Evolutionary conservation across 805 yeast species (phyloP).

Genomic region (Sugiyamaella boreocaroliniensis): DNA sequence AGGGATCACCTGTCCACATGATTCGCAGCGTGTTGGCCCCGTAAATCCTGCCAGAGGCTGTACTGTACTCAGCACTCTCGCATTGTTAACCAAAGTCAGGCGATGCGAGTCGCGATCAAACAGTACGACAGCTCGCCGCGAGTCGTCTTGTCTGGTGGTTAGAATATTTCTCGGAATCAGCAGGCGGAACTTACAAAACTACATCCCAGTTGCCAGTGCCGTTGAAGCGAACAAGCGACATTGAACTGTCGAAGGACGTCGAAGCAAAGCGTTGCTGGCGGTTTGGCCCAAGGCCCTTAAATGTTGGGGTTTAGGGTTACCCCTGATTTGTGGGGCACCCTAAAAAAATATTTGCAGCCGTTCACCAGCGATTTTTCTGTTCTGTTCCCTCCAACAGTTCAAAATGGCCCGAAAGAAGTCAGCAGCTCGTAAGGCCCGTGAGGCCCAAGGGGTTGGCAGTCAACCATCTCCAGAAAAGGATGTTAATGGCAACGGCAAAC

Average conservation of each 20-base stretch:
- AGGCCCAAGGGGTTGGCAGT: neutral
- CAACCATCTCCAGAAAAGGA: neutral
- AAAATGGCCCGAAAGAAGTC: constrained; percentile 83
- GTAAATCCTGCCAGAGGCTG: neutral
- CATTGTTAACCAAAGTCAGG: constrained; percentile 15
- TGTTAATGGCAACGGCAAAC: neutral
- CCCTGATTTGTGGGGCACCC: neutral
- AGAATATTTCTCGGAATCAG: neutral
- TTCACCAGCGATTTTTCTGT: neutral
- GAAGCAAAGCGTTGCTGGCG: neutral
- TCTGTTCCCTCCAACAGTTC: constrained; percentile 1
- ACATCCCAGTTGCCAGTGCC: constrained; percentile 13
- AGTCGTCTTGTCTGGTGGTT: constrained; percentile 9
- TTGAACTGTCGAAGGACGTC: neutral
- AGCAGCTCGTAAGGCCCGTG: constrained; percentile 35
- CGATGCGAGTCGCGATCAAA: constrained; percentile 14
- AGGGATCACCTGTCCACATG: constrained; percentile 14
- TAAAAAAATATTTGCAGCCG: neutral
- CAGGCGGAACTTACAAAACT: constrained; percentile 11
- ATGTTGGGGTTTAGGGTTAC: neutral
- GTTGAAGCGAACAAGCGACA: neutral
- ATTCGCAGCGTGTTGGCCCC: constrained; percentile 7
- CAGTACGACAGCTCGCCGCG: constrained; percentile 16
- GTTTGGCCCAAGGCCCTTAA: neutral
- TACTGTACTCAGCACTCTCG: constrained; percentile 1